Evolutionary conservation across 2,329 filamentous ascomycete species (phyloP).

Genomic region (Aspergillus nomiae): DNA sequence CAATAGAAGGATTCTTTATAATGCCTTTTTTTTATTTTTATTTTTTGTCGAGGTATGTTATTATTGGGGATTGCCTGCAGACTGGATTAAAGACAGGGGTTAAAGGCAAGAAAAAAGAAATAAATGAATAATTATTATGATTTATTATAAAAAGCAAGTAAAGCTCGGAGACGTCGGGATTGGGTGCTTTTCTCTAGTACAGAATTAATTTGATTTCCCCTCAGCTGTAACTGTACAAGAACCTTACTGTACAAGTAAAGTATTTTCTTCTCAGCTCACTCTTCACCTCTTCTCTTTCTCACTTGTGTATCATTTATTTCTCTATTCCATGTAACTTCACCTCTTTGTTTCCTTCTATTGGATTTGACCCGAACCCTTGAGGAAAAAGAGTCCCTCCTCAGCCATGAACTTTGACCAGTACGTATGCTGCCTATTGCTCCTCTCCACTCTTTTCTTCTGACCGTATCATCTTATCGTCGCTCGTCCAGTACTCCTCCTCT

Average conservation of each 20-base stretch:
- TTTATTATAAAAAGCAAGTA: neutral
- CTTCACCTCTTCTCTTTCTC: slow-evolving; percentile 17
- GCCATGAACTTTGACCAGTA: slow-evolving; percentile 27
- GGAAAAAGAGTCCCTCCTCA: neutral
- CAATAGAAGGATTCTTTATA: neutral
- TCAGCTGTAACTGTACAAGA: slow-evolving; percentile 8
- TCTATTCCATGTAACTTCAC: slow-evolving; percentile 9
- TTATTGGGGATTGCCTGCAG: neutral
- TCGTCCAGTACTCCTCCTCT: slow-evolving; percentile 21
- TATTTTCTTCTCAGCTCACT: neutral
- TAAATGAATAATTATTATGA: neutral
- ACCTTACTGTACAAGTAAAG: slow-evolving; percentile 5
- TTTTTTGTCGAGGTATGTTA: neutral
- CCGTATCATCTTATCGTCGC: slow-evolving; percentile 21
- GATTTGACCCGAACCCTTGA: neutral
- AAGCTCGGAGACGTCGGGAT: slow-evolving; percentile 12
- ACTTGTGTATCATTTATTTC: slow-evolving; percentile 4
- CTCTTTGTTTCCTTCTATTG: slow-evolving; percentile 1
- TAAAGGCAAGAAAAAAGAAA: neutral
- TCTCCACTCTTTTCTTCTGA: slow-evolving; percentile 20
- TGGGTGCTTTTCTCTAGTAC: slow-evolving; percentile 6
- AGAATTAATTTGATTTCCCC: slow-evolving; percentile 8
- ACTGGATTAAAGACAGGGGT: neutral
- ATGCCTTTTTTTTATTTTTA: neutral
- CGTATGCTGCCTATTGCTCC: slow-evolving; percentile 24